phyloP scores from a whole-genome alignment of 306 rosid genomes.

The Sechiopsis laciniata region DNA sequence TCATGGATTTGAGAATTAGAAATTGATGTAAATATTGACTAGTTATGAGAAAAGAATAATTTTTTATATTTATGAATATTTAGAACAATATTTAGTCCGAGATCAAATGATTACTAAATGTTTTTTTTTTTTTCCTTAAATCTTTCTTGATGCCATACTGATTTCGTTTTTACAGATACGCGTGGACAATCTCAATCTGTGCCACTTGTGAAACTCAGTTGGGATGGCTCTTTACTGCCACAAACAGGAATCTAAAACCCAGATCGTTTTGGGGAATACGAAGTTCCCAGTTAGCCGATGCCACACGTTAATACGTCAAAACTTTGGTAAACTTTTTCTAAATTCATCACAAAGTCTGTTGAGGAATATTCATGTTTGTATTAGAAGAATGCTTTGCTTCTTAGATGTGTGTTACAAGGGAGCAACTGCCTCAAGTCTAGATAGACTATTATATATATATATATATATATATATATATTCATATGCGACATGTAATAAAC shows the following conservation, averaged over 20 bases:
- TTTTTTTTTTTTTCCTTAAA: not conserved
- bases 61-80: slow-evolving; percentile 2
- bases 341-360: not conserved
- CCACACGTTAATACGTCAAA: slow-evolving; percentile 22
- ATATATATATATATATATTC: not conserved
- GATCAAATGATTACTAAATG: not conserved
- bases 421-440: not conserved
- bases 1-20: not conserved
- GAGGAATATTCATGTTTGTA: slow-evolving; percentile 7
- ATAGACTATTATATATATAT: not conserved
- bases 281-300: slow-evolving; percentile 66
- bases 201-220: slow-evolving; percentile 59
- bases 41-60: not conserved
- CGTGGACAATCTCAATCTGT: slow-evolving; percentile 73
- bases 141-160: not conserved
- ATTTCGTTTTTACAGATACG: slow-evolving; percentile 51
- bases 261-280: slow-evolving; percentile 79
- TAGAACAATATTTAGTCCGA: not conserved
- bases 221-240: slow-evolving; percentile 92
- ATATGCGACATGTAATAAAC: slow-evolving; percentile 13
- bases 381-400: slow-evolving; percentile 1
- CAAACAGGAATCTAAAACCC: slow-evolving; percentile 59
- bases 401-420: not conserved
- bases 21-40: slow-evolving; percentile 1
- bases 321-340: not conserved